A percentile compares a stretch with the other conserved stretches of the same genome.
Conservation (phyloP, 2,329 filamentous ascomycete genomes). For the Fusarium sp. region DNA sequence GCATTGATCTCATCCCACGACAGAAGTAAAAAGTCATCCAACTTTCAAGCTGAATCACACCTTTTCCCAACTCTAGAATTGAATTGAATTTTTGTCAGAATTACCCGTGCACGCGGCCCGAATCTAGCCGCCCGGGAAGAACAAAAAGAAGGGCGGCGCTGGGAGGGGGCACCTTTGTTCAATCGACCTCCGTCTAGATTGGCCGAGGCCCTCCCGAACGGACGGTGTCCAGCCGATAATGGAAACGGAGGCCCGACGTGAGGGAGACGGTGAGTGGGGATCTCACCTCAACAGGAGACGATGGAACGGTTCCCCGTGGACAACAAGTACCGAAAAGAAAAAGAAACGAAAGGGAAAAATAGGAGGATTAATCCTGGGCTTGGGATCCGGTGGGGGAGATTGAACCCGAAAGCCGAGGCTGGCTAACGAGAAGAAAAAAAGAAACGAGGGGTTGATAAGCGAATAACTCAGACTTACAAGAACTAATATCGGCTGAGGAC, state of each 20-base stretch:
- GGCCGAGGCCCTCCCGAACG: conserved; percentile 10
- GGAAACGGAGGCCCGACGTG: conserved; percentile 32
- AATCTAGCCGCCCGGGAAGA: conserved; percentile 35
- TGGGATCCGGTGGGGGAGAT: conserved; percentile 10
- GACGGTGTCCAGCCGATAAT: no score
- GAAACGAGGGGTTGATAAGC: conserved; percentile 35
- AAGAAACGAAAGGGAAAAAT: conserved; percentile 19
- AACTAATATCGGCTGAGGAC: neutral
- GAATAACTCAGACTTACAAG: conserved; percentile 20
- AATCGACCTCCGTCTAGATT: conserved; percentile 24
- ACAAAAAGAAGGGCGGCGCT: conserved; percentile 11
- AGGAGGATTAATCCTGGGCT: neutral
- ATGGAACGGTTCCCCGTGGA: conserved; percentile 34
- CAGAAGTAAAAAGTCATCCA: neutral
- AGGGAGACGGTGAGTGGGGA: conserved; percentile 8
- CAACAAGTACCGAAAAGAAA: conserved; percentile 22
- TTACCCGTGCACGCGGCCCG: conserved; percentile 40
- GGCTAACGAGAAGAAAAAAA: conserved; percentile 4
- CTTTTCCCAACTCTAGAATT: conserved; percentile 1
- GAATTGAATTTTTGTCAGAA: conserved; percentile 12
- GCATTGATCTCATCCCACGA: neutral
- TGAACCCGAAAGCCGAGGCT: conserved; percentile 20
- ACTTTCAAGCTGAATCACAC: neutral
- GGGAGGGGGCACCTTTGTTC: neutral
- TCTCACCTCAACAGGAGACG: conserved; percentile 4